Evolutionary conservation across 768 basidiomycete species (phyloP).

Genomic region (Boletus sp.): DNA sequence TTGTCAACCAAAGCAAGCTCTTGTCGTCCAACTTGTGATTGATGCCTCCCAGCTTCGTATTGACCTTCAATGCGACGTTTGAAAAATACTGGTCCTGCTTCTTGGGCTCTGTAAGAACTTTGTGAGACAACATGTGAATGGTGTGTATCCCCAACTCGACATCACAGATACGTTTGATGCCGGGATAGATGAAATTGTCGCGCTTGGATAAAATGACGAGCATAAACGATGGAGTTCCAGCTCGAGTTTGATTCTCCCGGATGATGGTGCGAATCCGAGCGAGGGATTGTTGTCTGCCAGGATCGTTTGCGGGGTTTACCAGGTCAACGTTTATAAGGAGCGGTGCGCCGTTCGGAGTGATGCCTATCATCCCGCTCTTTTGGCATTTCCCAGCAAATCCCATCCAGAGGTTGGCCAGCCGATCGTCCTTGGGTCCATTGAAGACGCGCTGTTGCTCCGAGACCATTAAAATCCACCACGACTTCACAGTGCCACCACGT

Average conservation of each 20-base stretch:
- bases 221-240: slow-evolving; percentile 56
- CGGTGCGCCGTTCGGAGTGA: slow-evolving; percentile 40
- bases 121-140: slow-evolving; percentile 65
- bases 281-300: slow-evolving; percentile 39
- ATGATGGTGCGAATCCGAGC: slow-evolving; percentile 42
- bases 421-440: slow-evolving; percentile 30
- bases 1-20: slow-evolving; percentile 63
- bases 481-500: slow-evolving; percentile 44
- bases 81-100: slow-evolving; percentile 81
- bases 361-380: slow-evolving; percentile 63
- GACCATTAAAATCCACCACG: slow-evolving; percentile 70
- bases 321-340: slow-evolving; percentile 33
- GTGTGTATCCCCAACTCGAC: slow-evolving; percentile 73
- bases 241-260: slow-evolving; percentile 23
- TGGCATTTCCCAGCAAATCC: slow-evolving; percentile 57
- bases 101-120: slow-evolving; percentile 51
- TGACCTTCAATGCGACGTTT: slow-evolving; percentile 79
- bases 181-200: slow-evolving; percentile 79
- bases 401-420: slow-evolving; percentile 42
- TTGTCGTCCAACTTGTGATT: slow-evolving; percentile 69
- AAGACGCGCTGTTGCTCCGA: slow-evolving; percentile 46
- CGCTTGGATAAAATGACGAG: slow-evolving; percentile 65
- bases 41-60: slow-evolving; percentile 78
- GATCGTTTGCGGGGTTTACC: slow-evolving; percentile 24
- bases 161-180: slow-evolving; percentile 76